Conservation (phyloP, 1,284 basidiomycete species). For the Baeospora myosura region DNA sequence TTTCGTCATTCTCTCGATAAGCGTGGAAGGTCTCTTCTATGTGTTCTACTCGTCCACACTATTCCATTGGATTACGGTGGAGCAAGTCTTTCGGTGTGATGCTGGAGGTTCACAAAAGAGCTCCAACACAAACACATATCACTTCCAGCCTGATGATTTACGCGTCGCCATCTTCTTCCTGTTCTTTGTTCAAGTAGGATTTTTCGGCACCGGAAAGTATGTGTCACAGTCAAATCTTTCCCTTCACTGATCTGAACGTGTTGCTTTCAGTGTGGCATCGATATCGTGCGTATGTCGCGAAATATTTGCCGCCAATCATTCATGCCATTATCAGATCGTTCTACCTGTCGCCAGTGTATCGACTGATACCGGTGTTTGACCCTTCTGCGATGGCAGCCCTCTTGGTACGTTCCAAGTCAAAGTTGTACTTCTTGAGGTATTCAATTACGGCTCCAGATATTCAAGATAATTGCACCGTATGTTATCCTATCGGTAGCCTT, state of each 20-base stretch:
- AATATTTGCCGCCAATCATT: not conserved
- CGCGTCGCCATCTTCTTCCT: slow-evolving; percentile 78
- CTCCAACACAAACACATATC: slow-evolving; percentile 35
- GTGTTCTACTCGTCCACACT: slow-evolving; percentile 59
- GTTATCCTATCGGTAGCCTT: slow-evolving; percentile 66
- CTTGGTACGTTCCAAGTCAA: slow-evolving; percentile 36
- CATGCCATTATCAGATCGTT: slow-evolving; percentile 52
- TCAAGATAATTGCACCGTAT: slow-evolving; percentile 80
- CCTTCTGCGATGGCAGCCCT: slow-evolving; percentile 81
- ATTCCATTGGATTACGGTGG: slow-evolving; percentile 66
- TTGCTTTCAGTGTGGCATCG: slow-evolving; percentile 66
- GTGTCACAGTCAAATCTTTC: slow-evolving; percentile 21
- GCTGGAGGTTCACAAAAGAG: slow-evolving; percentile 5
- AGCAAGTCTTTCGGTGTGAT: slow-evolving; percentile 35
- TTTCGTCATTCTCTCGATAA: slow-evolving; percentile 78
- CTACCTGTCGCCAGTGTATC: slow-evolving; percentile 85
- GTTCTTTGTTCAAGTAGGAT: slow-evolving; percentile 83
- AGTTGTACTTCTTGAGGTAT: slow-evolving; percentile 1
- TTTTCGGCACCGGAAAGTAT: slow-evolving; percentile 85
- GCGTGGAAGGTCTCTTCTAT: slow-evolving; percentile 80
- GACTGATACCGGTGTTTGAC: slow-evolving; percentile 80
- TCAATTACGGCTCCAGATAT: slow-evolving; percentile 41
- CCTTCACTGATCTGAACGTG: not conserved
- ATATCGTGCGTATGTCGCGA: slow-evolving; percentile 56
- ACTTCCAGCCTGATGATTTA: slow-evolving; percentile 56